These are phyloP conservation scores for Saccharum officinarum DNA, from an alignment of 176 grass and related monocot genomes.

Conservation along the genomic window DNA sequence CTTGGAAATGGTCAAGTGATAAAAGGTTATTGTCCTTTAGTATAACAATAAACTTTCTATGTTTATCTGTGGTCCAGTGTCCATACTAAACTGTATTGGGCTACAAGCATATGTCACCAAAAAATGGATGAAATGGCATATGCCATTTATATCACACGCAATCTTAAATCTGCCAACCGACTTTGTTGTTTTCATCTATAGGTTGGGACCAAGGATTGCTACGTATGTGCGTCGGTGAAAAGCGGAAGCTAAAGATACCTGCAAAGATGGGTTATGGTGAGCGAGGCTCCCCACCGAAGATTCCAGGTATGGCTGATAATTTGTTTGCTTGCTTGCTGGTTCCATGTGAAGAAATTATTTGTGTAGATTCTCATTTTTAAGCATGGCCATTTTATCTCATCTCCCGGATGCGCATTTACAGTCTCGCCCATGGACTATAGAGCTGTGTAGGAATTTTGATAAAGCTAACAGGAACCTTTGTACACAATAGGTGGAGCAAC, in stretches of 20 bases:
- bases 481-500: constrained; percentile 68
- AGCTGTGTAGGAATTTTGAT: background rate
- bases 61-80: constrained; percentile 9
- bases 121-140: background rate
- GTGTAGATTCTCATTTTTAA: constrained; percentile 3
- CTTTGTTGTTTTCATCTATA: constrained; percentile 36
- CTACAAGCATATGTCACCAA: constrained; percentile 12
- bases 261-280: constrained; percentile 86
- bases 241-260: constrained; percentile 90
- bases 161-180: constrained; percentile 12
- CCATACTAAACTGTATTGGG: constrained; percentile 2
- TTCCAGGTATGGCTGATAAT: constrained; percentile 62
- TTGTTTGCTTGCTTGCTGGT: constrained; percentile 41
- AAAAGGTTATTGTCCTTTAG: constrained; percentile 58
- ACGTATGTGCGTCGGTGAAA: constrained; percentile 93
- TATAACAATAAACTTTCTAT: constrained; percentile 11
- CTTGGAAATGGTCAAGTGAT: constrained; percentile 94
- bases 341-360: constrained; percentile 25
- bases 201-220: constrained; percentile 97
- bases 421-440: background rate
- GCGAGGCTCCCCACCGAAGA: constrained; percentile 86
- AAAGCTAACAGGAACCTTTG: constrained; percentile 12
- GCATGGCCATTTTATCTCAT: background rate
- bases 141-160: constrained; percentile 19
- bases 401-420: background rate